Percentiles rank a stretch among this genome's conserved stretches.
Conservation (phyloP, 129 eudicot genomes). For the Cynara cardunculus region DNA sequence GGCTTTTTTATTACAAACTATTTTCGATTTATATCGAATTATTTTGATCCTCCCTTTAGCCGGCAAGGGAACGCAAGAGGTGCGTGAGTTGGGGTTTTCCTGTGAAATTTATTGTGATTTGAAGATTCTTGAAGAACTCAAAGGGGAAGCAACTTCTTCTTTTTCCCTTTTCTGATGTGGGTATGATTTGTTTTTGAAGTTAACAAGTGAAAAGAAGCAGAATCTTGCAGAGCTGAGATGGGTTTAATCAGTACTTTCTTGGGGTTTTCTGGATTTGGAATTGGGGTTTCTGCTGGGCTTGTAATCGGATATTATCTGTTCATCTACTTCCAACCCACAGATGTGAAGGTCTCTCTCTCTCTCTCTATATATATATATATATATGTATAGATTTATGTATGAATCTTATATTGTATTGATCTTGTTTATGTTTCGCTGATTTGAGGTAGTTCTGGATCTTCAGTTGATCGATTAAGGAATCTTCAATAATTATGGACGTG, state of each 20-base stretch:
- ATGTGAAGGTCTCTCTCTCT: slow-evolving; percentile 53
- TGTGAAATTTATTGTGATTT: slow-evolving; percentile 14
- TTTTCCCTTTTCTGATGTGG: slow-evolving; percentile 4
- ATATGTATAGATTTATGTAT: slow-evolving; percentile 12
- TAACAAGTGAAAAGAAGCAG: background rate
- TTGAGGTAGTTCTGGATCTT: slow-evolving; percentile 7
- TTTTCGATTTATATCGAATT: background rate
- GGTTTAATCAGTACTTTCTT: slow-evolving; percentile 61
- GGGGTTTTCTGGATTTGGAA: slow-evolving; percentile 64
- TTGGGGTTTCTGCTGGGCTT: slow-evolving; percentile 61
- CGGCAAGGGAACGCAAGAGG: slow-evolving; percentile 26
- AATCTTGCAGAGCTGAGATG: slow-evolving; percentile 33
- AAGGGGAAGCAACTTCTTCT: slow-evolving; percentile 13
- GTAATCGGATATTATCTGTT: slow-evolving; percentile 53
- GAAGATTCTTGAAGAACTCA: slow-evolving; percentile 28
- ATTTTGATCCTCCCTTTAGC: slow-evolving; percentile 15
- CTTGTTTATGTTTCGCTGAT: slow-evolving; percentile 16
- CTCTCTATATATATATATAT: background rate
- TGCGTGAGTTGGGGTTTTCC: slow-evolving; percentile 28
- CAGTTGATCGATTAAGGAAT: background rate
- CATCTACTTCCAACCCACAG: slow-evolving; percentile 58
- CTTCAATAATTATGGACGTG: background rate
- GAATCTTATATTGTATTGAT: slow-evolving; percentile 11
- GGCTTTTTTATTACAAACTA: slow-evolving; percentile 13
- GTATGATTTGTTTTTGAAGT: slow-evolving; percentile 15